Evolutionary conservation across 106 monocot genomes (phyloP).

Genomic region (Allium cepa): DNA sequence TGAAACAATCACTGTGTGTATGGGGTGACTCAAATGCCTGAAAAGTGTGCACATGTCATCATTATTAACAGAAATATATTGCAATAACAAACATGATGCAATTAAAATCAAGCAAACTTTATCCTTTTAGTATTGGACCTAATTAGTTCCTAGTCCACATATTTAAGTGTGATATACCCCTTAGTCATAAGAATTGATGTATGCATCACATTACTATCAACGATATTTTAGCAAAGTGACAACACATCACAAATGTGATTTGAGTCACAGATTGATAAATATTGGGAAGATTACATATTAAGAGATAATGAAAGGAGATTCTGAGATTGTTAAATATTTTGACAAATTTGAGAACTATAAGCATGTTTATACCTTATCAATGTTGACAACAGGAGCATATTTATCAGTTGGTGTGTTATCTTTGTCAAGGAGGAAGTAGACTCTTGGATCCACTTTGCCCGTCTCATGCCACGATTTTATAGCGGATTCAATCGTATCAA

Average conservation of each 20-base stretch:
- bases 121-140: no score
- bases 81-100: neutral
- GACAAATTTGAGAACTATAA: no score
- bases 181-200: no score
- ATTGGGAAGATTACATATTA: no score
- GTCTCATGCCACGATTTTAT: conserved; percentile 89
- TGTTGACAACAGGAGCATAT: conserved; percentile 74
- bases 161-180: no score
- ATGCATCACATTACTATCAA: no score
- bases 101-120: no score
- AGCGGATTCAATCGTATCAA: conserved; percentile 55
- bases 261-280: no score
- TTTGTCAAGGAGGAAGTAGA: conserved; percentile 71
- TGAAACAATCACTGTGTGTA: conserved; percentile 73
- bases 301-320: no score
- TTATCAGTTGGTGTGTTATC: conserved; percentile 65
- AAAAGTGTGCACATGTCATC: neutral
- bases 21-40: conserved; percentile 96
- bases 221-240: no score
- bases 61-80: neutral
- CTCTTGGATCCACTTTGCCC: conserved; percentile 59
- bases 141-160: no score
- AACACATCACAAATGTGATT: no score
- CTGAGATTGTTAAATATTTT: neutral
- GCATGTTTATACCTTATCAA: conserved; percentile 63